Evolutionary conservation across 2,329 filamentous ascomycete genomes (phyloP), one percentile per base, ranked within the genome.

Genomic region (Ophiostoma populinum): DNA sequence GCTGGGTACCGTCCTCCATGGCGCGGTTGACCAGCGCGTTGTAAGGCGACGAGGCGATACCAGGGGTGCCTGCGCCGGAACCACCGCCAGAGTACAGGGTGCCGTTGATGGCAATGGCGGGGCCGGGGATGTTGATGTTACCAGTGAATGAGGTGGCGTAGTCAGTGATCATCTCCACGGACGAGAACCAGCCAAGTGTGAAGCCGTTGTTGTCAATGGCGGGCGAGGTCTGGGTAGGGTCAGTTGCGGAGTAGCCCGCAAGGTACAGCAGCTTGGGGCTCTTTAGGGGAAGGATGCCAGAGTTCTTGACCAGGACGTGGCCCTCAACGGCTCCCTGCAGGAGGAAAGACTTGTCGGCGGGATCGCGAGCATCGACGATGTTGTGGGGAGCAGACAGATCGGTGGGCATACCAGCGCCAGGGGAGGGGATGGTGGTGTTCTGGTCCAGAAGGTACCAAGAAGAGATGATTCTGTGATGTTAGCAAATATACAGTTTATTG

Each of bases 281-380:
- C n/a, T n/a, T n/a, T n/a, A n/a, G n/a, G n/a, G n/a, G n/a, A n/a
- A n/a, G n/a, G n/a, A n/a, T n/a, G n/a, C n/a, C n/a, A n/a, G n/a
- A n/a, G 47, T 78, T 77, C 49, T 77, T 78, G 20, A 77, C 59
- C 1, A 77, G 58, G 1, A 77, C 72, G 36, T 75, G 70, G 4
- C 73, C 70, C 44, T 75, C 70, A 5, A 73, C 54, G 1, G 70
- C 71, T 3, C 68, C 66, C n/a, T 68, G 56, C 0, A 74, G 46
- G 0, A 73, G 49, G 1, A 52, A 47, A 32, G 51, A 45, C 31
- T 51, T 54, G 25, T 53, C 55, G 2, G 55, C 53, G 9, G 58
- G 49, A 46, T 75, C 63, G 16, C 66, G 57, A 3, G 62, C 71
- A 43, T 76, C 65, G 7, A 75, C 55, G 13, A 63, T 53, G 0